A percentile compares a stretch with the other conserved stretches of the same genome.
These are phyloP conservation scores for Talaromyces sp. DNA, from an alignment of 2,329 filamentous ascomycete species.

Conservation along the genomic window DNA sequence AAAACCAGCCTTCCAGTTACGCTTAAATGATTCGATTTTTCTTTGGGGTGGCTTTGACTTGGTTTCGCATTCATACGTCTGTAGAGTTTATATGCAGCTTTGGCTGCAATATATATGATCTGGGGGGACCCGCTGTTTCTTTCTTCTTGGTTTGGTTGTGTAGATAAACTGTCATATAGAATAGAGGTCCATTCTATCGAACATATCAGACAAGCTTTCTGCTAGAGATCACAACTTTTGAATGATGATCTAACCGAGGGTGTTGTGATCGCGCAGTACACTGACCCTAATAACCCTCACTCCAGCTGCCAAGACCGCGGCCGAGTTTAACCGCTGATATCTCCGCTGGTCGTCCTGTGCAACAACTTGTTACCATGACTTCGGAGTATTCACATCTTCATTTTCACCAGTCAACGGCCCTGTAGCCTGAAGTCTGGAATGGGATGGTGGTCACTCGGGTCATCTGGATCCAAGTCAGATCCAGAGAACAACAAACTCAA, in stretches of 20 bases:
- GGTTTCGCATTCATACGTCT: constrained; percentile 19
- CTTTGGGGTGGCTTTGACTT: constrained; percentile 18
- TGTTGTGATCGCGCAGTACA: not conserved
- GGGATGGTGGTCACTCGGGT: constrained; percentile 50
- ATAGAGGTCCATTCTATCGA: constrained; percentile 1
- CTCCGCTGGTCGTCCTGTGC: not conserved
- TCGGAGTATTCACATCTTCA: not conserved
- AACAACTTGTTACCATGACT: not conserved
- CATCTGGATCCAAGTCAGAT: constrained; percentile 34
- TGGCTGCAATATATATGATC: not conserved
- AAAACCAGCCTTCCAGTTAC: constrained; percentile 53
- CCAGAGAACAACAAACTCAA: constrained; percentile 17
- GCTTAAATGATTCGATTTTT: constrained; percentile 42
- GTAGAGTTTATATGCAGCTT: constrained; percentile 2
- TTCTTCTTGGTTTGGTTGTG: not conserved
- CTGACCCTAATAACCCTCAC: not conserved
- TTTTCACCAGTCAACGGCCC: not conserved
- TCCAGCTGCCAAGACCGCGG: not conserved
- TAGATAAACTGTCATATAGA: not conserved
- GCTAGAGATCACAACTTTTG: not conserved
- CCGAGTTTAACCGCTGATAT: not conserved
- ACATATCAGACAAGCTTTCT: not conserved
- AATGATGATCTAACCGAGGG: not conserved
- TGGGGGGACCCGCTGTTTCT: not conserved
- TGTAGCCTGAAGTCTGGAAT: constrained; percentile 23